A percentile compares a stretch with the other conserved stretches of the same genome.
phyloP scores from a whole-genome alignment of 148 eudicot genomes.

The Silene conica region DNA sequence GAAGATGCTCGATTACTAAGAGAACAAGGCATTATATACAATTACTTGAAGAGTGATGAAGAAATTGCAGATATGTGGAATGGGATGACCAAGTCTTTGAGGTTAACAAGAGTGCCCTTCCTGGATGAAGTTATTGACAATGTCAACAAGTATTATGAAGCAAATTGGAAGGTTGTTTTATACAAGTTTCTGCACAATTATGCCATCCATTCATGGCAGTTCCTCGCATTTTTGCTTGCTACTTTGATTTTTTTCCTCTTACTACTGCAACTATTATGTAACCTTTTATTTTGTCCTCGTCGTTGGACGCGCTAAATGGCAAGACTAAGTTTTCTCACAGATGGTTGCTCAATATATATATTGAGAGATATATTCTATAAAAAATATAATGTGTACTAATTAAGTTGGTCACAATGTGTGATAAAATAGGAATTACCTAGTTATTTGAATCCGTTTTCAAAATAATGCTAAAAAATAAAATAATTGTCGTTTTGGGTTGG shows the following conservation, averaged over 20 bases:
- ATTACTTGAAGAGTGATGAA: conserved; percentile 46
- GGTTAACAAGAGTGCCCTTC: conserved; percentile 42
- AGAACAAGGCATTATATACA: conserved; percentile 42
- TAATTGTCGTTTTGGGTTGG: too few species aligned
- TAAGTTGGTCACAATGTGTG: too few species aligned
- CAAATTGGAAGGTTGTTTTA: conserved; percentile 38
- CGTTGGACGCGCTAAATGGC: too few species aligned
- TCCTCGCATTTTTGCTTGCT: conserved; percentile 31
- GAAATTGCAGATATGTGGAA: conserved; percentile 58
- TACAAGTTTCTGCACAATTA: conserved; percentile 29
- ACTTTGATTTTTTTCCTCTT: conserved; percentile 29
- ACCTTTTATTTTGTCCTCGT: conserved; percentile 23
- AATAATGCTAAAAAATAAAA: too few species aligned
- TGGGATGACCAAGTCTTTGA: conserved; percentile 55
- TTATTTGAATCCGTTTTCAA: too few species aligned
- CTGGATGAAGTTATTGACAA: conserved; percentile 52
- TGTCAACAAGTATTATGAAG: conserved; percentile 43
- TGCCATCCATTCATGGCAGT: conserved; percentile 39
- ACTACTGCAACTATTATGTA: conserved; percentile 30
- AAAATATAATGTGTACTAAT: too few species aligned
- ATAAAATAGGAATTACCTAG: too few species aligned
- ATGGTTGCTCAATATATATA: too few species aligned
- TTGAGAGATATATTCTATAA: too few species aligned
- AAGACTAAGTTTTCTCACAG: too few species aligned
- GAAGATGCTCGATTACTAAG: conserved; percentile 54